These are phyloP conservation scores for Gastrolobium bilobum DNA, from an alignment of 306 rosid genomes.

Conservation along the genomic window DNA sequence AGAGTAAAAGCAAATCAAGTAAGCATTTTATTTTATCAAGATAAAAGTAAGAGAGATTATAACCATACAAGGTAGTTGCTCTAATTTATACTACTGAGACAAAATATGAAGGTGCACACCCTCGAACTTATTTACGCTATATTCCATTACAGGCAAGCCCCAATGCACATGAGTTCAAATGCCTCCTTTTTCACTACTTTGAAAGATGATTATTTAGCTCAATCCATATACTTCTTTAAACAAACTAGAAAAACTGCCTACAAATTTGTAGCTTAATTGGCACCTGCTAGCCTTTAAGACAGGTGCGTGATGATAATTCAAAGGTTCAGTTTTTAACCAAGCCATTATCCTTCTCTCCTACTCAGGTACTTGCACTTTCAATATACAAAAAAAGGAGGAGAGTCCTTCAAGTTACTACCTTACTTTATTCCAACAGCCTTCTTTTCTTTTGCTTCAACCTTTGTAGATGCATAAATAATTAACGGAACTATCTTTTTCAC, in stretches of 20 bases:
- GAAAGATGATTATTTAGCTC: slow-evolving; percentile 4
- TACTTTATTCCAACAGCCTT: too few species aligned
- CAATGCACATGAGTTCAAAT: neutral
- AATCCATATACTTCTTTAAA: neutral
- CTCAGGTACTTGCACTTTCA: too few species aligned
- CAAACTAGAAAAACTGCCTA: neutral
- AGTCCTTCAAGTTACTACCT: too few species aligned
- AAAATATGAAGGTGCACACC: slow-evolving; percentile 14
- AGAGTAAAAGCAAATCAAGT: slow-evolving; percentile 12
- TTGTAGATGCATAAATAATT: too few species aligned
- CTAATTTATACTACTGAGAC: slow-evolving; percentile 3
- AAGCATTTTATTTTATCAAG: slow-evolving; percentile 8
- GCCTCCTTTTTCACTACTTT: neutral
- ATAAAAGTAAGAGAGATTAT: slow-evolving; percentile 11
- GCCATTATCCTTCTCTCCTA: too few species aligned
- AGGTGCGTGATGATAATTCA: neutral
- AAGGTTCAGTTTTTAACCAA: too few species aligned
- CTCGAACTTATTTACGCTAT: neutral
- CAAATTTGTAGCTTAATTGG: neutral
- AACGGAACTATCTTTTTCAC: too few species aligned
- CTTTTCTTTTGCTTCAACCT: too few species aligned
- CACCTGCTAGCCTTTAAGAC: neutral
- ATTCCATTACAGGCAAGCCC: neutral
- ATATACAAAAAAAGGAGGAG: too few species aligned
- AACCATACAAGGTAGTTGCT: neutral